Base-by-base conservation (phyloP, 2,329 filamentous ascomycete genomes). In the Trichoderma koningiopsis region DNA sequence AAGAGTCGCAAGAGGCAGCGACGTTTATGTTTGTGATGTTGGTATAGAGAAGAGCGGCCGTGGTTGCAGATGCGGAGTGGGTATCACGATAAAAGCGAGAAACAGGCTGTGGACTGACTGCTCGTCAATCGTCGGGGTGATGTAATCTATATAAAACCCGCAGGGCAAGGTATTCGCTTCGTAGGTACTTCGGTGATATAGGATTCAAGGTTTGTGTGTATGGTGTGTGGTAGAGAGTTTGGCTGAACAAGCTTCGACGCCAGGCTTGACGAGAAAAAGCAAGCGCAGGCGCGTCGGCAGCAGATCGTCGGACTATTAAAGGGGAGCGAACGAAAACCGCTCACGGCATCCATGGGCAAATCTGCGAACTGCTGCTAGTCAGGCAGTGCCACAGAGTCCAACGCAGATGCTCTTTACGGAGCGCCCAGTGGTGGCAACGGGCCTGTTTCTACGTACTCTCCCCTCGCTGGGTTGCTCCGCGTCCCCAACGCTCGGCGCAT, bases 281-380 rank as follows among this genome's bases (percentile, higher is more conserved):
- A 55, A 37, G 37, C 64, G 55, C 55, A 67, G 64, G 64, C 64
- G 64, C 62, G 55, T n/a, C 63, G 55, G 64, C 40, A 67, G 64
- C 64, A 67, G 64, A 67, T 67, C 64, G 40, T 37, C 64, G 64
- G 47, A 58, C 64, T 67, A 58, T 58, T 67, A 67, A 67, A 59
- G 64, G 64, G 55, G 55, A 66, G 33, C 35, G 43, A 22, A 14
- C 19, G 53, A 67, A 67, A 67, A 67, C 55, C 64, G 64, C 64
- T 67, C 64, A 67, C 40, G 62, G 62, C 47, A 57, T 37, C 40
- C 53, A 55, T 43, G 52, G 62, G 35, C 37, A 47, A 66, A 35
- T 66, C 40, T 66, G 53, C 62, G 62, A 66, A 66, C 62, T 58
- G 29, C 53, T 67, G 55, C 64, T 67, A 59, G 64, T 59, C 64